Conservation (phyloP, 2,329 filamentous ascomycete genomes). For the Fusarium napiforme region DNA sequence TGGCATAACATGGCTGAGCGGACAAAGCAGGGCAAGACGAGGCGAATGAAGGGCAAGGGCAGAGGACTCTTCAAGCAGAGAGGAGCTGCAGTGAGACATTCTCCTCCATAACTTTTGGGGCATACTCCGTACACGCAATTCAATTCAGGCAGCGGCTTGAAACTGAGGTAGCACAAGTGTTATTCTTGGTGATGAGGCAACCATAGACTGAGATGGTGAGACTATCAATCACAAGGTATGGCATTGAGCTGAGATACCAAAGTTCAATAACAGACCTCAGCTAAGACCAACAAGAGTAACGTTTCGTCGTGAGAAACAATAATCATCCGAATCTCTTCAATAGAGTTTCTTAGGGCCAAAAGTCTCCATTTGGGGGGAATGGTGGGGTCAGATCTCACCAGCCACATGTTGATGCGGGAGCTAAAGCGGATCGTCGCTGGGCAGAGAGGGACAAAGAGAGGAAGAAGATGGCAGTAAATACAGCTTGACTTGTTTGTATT, state of each 20-base stretch:
- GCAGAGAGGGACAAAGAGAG: not conserved
- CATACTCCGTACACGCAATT: not conserved
- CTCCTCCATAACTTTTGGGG: not conserved
- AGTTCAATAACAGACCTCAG: not conserved
- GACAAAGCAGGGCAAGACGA: not conserved
- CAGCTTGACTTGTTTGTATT: not conserved
- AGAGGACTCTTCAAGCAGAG: not conserved
- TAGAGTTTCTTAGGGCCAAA: not conserved
- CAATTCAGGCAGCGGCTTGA: constrained; percentile 8
- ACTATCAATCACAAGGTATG: not conserved
- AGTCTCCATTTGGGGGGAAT: constrained; percentile 1
- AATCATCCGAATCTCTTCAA: not conserved
- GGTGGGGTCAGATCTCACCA: constrained; percentile 32
- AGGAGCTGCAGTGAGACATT: constrained; percentile 21
- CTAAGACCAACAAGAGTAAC: not conserved
- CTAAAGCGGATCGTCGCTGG: constrained; percentile 23
- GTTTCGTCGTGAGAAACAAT: not conserved
- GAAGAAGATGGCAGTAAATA: not conserved
- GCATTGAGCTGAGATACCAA: not conserved
- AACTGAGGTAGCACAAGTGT: not conserved
- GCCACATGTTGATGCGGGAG: constrained; percentile 35
- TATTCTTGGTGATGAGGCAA: not conserved
- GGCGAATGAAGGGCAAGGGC: not conserved
- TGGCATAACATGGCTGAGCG: constrained; percentile 1
- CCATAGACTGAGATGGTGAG: not conserved